Base-by-base conservation (phyloP, 164 flowering plant species). In the Sedum album region DNA sequence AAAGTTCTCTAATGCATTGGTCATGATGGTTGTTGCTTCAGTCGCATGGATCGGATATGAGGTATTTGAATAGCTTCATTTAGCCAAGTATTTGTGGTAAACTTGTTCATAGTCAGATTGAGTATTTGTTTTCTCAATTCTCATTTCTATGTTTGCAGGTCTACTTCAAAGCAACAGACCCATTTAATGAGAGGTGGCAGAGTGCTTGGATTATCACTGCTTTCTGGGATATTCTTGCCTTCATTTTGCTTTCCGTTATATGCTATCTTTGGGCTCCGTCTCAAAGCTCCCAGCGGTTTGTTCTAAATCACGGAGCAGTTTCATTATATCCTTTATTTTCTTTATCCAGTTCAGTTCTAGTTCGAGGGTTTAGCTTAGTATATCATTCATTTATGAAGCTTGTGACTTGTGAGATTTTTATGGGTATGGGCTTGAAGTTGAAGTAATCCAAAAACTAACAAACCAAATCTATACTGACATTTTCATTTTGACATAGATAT, bases 201-300 rank as follows among this genome's bases (percentile, higher is more conserved):
- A 87, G 85, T 74, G 99, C 95, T 66, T 94, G 99, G 99, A 84
- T 91, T 66, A 83, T 94, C 73, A 85, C 91, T 71, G 95, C 96
- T 61, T 94, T 91, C 66, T 94, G 97, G 99, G 90, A 88, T 69
- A 68, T 89, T 73, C 86, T 94, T 72, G 86, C 95, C 17, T 85
- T 88, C 73, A 79, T 70, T 28, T 66, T 94, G 74, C 95, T 94
- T 8, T 86, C 87, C 77, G 87, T 91, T 44, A 88, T 94, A 57
- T 94, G 95, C 82, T 88, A 76, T 77, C 97, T 91, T 20, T 94
- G 98, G 98, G 89, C 95, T 10, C 98, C 99, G 60, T 94, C 99
- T 64, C 95, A 89, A 69, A 94, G 79, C 71, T 87, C 93, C 65
- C 91, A 86, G 72, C 62, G 97, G 98, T 93, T 71, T 1, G 71